phyloP scores from a whole-genome alignment of 2,329 filamentous ascomycete genomes.

The Diplodia scrobiculata region DNA sequence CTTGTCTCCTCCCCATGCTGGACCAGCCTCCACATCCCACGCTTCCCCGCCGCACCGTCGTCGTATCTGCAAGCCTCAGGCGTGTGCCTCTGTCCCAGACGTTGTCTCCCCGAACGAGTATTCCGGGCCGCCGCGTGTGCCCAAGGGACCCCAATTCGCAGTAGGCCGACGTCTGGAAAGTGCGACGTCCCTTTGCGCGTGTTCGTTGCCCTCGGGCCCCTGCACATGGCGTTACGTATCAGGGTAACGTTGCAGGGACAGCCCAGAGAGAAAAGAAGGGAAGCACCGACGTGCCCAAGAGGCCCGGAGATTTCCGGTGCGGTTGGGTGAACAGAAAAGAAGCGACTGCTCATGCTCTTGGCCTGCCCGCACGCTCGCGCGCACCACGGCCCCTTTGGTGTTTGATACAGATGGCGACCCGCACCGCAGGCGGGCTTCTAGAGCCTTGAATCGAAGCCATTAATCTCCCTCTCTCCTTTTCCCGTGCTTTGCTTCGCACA shows the following conservation, averaged over 20 bases:
- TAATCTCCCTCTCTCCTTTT: not conserved
- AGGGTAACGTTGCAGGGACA: not conserved
- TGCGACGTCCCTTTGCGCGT: not conserved
- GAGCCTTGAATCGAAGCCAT: not conserved
- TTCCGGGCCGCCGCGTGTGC: not conserved
- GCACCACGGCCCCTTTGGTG: not conserved
- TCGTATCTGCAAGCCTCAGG: slow-evolving; percentile 10
- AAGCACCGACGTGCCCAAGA: not conserved
- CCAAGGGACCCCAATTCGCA: not conserved
- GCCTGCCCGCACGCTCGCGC: not conserved
- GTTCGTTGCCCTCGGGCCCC: not conserved
- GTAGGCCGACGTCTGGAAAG: not conserved
- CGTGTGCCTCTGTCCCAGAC: not conserved
- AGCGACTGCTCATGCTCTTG: not conserved
- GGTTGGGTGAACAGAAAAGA: not conserved
- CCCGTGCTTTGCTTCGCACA: not conserved
- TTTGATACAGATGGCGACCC: not conserved
- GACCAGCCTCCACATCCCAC: not conserved
- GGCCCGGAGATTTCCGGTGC: not conserved
- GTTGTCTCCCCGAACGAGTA: slow-evolving; percentile 1
- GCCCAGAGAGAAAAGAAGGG: not conserved
- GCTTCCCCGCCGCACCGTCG: slow-evolving; percentile 2
- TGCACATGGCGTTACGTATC: not conserved
- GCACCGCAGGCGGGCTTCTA: not conserved
- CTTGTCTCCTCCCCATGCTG: not conserved